These are phyloP conservation scores for Buxus sempervirens DNA, from an alignment of 164 flowering plant species.

Conservation along the genomic window DNA sequence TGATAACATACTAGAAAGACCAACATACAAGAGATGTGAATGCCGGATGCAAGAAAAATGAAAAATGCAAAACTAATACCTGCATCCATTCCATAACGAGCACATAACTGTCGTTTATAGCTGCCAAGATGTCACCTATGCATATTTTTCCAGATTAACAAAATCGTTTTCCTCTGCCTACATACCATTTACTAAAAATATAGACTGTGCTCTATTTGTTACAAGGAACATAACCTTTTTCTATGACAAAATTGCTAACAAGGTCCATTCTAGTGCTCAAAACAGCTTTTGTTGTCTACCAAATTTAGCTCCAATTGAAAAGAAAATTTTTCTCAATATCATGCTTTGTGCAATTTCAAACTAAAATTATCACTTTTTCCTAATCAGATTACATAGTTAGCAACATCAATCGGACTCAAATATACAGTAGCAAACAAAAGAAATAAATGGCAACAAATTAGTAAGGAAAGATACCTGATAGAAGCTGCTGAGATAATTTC, in stretches of 20 bases:
- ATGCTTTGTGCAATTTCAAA: neutral
- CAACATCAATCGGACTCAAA: neutral
- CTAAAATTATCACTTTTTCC: neutral
- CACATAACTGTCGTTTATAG: too few relatives aligned
- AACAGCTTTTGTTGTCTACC: neutral
- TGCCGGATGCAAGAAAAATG: too few relatives aligned
- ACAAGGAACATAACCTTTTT: neutral
- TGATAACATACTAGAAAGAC: too few relatives aligned
- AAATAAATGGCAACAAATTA: neutral
- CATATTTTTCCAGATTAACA: neutral
- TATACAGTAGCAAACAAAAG: neutral
- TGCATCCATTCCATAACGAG: too few relatives aligned
- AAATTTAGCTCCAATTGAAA: too few relatives aligned
- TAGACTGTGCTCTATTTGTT: neutral
- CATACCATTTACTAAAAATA: neutral
- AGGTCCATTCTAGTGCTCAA: neutral
- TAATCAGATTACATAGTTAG: neutral
- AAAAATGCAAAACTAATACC: too few relatives aligned
- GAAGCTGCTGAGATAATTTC: constrained; percentile 91
- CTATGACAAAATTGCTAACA: neutral
- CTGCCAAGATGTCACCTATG: neutral
- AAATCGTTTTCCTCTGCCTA: neutral
- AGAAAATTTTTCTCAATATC: neutral
- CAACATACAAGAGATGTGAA: too few relatives aligned
- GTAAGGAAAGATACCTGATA: constrained; percentile 57